Evolutionary conservation across 2,329 filamentous ascomycete genomes (phyloP), one percentile per base, ranked within the genome.

Genomic region (Cytospora schulzeri): DNA sequence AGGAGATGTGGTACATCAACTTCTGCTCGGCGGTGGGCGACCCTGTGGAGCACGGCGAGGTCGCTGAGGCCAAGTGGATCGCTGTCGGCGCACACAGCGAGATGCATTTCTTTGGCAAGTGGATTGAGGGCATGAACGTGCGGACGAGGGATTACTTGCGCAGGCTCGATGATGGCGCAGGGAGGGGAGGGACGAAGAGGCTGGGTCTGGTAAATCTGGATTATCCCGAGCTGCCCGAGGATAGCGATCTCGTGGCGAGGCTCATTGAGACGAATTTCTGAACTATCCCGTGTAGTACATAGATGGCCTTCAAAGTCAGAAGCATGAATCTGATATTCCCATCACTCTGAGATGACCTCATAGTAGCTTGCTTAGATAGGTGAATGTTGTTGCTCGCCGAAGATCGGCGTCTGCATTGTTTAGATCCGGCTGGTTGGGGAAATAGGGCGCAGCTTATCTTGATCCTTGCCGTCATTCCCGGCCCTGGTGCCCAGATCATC

Each of bases 121-220:
- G 79, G 76, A 75, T 80, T 35, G 70, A 73, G 22, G 80, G 80
- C 22, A 78, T 82, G 70, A 82, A 82, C 65, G 70, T 73, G 3
- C 68, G 74, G 9, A 70, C 78, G 6, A 69, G 73, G n/a, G 73
- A 71, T 6, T 78, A 70, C 54, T 60, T 75, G 48, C 66, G 73
- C 31, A 65, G 69, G 64, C 60, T 65, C 24, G 60, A 57, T n/a
- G 62, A 63, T 3, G 67, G 68, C 1, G 67, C 70, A 53, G 71
- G 68, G 5, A 28, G 59, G 52, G 55, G 35, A 4, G 72, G 69
- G 55, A 73, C 72, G 57, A 67, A 67, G 28, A 71, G 71, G 62
- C 62, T 73, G 29, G 71, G 71, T 2, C 70, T 73, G 59, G 68
- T 68, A 2, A 66, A 64, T 14, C 66, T 70, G 19, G 69, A 69